Base-by-base conservation (phyloP, 805 yeast species). In the Candida michaelii region DNA sequence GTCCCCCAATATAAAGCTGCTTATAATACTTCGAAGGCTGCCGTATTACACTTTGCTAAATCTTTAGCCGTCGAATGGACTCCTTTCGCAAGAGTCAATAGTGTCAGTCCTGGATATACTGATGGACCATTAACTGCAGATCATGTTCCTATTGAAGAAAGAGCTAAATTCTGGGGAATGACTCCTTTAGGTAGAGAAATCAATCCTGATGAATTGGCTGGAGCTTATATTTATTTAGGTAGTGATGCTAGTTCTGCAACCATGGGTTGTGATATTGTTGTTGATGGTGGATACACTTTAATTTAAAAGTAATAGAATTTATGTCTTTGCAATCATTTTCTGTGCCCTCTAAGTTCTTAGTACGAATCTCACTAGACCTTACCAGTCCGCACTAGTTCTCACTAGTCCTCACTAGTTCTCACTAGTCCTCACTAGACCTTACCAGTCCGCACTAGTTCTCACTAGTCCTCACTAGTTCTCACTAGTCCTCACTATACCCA, bases 161-260 rank as follows among this genome's bases (percentile, higher is more conserved):
- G 67, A 57, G 54, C 53, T 31, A 60, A 51, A 41, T 71, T 74
- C 73, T 66, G 65, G 65, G 58, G 53, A 30, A 56, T 69, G 60
- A 69, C 63, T 35, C 76, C 76, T 6, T 52, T 71, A 58, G 76
- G 76, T 12, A 61, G 76, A 59, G 75, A 71, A 55, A 73, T 62
- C 27, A 48, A 58, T 32, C 49, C 73, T 18, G 63, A 69, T 44
- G 76, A 71, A 50, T 56, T 71, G 48, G 74, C 66, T 10, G 76
- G 76, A 34, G 75, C 76, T 2, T 71, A 71, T 54, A 57, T 70
- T 32, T 71, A 68, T 56, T 63, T 70, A 47, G 76, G 72, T 11
- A 62, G 71, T 15, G 64, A 70, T 47, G 75, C 75, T 12, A 63
- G 72, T 17, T 62, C 71, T 12, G 70, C 59, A 52, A 65, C 73